These are phyloP conservation scores for Exophiala dermatitidis DNA, from an alignment of 2,329 filamentous ascomycete genomes.

Conservation along the genomic window DNA sequence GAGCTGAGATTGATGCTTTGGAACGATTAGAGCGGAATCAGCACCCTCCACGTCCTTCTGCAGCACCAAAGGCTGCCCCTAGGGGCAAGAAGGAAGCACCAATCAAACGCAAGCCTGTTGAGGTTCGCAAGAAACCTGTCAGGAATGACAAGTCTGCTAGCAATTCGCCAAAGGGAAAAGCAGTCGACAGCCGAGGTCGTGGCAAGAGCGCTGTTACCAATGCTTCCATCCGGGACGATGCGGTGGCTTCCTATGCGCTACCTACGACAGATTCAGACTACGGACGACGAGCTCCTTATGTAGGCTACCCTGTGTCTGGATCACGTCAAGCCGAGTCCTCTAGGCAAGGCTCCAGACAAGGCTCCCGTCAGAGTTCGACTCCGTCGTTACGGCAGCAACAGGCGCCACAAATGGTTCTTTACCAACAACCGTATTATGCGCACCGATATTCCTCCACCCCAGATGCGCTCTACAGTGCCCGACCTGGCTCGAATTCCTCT, in stretches of 20 bases:
- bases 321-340: constrained; percentile 31
- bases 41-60: constrained; percentile 47
- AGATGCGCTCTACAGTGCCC: constrained; percentile 30
- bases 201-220: constrained; percentile 19
- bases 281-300: constrained; percentile 42
- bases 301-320: constrained; percentile 36
- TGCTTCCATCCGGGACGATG: constrained; percentile 18
- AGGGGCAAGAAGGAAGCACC: constrained; percentile 26
- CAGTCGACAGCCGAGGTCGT: constrained; percentile 16
- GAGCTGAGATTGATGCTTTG: constrained; percentile 72
- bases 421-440: constrained; percentile 29
- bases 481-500: constrained; percentile 32
- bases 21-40: constrained; percentile 50
- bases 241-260: constrained; percentile 14
- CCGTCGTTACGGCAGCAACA: constrained; percentile 35
- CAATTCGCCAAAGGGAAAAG: constrained; percentile 23
- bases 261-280: constrained; percentile 30
- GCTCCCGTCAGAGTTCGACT: constrained; percentile 40
- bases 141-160: constrained; percentile 15
- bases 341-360: constrained; percentile 37
- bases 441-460: constrained; percentile 32
- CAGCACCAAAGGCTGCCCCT: constrained; percentile 25
- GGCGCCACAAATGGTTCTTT: constrained; percentile 15
- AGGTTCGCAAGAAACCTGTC: constrained; percentile 24
- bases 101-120: constrained; percentile 25